Conservation (phyloP, 805 yeast genomes). For the Scheffersomyces stipitis region DNA sequence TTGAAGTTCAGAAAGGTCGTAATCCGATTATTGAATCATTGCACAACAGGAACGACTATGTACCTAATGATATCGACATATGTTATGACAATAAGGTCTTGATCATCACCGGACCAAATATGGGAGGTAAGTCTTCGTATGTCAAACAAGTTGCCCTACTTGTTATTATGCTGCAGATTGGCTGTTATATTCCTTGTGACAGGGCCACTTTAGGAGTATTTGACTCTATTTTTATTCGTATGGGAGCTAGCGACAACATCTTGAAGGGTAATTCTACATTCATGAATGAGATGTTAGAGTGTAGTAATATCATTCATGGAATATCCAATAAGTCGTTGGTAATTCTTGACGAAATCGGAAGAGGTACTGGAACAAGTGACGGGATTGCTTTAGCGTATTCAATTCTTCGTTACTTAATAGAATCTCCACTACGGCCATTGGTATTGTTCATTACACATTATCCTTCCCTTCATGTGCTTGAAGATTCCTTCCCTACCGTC, state of each 20-base stretch:
- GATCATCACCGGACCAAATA: constrained; percentile 81
- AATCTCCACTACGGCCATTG: constrained; percentile 42
- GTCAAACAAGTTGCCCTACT: constrained; percentile 72
- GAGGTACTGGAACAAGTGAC: constrained; percentile 74
- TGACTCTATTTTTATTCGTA: constrained; percentile 75
- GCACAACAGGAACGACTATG: constrained; percentile 40
- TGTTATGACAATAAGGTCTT: constrained; percentile 48
- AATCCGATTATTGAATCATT: constrained; percentile 66
- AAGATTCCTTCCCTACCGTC: constrained; percentile 31
- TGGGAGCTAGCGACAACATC: constrained; percentile 84
- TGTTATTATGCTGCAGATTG: constrained; percentile 74
- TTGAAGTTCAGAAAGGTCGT: constrained; percentile 53
- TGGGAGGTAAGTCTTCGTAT: constrained; percentile 85
- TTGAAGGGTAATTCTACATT: constrained; percentile 79
- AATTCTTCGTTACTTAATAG: constrained; percentile 58
- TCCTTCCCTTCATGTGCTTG: constrained; percentile 60
- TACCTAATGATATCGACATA: constrained; percentile 66
- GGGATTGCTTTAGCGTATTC: constrained; percentile 83
- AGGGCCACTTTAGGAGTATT: constrained; percentile 63
- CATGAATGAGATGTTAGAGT: constrained; percentile 72
- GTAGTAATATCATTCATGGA: constrained; percentile 51
- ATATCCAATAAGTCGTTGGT: constrained; percentile 61
- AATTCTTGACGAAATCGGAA: constrained; percentile 72
- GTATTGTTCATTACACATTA: constrained; percentile 84
- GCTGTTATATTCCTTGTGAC: constrained; percentile 72